These are phyloP conservation scores for Penicillium sp. DNA, from an alignment of 2,329 filamentous ascomycete species.

Conservation along the genomic window DNA sequence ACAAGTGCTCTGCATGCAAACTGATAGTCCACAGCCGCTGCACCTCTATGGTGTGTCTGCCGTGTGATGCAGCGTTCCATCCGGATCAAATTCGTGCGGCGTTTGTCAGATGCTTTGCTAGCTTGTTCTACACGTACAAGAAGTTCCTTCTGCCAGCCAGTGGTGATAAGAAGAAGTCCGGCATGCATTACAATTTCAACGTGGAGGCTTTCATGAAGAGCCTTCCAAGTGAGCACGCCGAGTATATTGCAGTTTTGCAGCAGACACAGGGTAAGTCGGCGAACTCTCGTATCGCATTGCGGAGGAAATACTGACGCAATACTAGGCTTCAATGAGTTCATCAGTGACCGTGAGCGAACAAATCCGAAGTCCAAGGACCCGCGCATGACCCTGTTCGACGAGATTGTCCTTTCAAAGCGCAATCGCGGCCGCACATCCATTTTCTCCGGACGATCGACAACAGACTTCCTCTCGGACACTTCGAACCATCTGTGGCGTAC, in stretches of 20 bases:
- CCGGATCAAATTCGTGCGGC: slow-evolving; percentile 65
- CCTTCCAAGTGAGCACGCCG: slow-evolving; percentile 61
- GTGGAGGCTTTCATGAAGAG: slow-evolving; percentile 65
- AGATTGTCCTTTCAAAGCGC: slow-evolving; percentile 63
- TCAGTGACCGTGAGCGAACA: slow-evolving; percentile 59
- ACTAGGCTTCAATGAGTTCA: slow-evolving; percentile 61
- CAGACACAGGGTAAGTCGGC: slow-evolving; percentile 57
- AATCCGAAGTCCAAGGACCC: slow-evolving; percentile 53
- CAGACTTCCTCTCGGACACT: slow-evolving; percentile 61
- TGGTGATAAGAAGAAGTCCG: slow-evolving; percentile 61
- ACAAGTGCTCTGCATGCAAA: slow-evolving; percentile 48
- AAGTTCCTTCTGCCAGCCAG: slow-evolving; percentile 59
- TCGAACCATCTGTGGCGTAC: slow-evolving; percentile 64
- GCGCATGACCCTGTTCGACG: slow-evolving; percentile 60
- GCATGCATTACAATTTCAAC: slow-evolving; percentile 63
- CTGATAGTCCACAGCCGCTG: slow-evolving; percentile 58
- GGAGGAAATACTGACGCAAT: slow-evolving; percentile 12
- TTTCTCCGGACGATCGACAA: slow-evolving; percentile 50
- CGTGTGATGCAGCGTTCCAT: slow-evolving; percentile 65
- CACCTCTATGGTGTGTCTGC: slow-evolving; percentile 58
- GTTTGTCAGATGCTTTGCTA: slow-evolving; percentile 67
- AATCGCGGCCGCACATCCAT: slow-evolving; percentile 59
- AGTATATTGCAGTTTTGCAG: slow-evolving; percentile 61
- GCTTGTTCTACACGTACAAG: slow-evolving; percentile 66
- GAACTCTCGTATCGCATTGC: neutral